Base-by-base conservation (phyloP, 495 filamentous ascomycete species). In the Trichoderma virens region DNA sequence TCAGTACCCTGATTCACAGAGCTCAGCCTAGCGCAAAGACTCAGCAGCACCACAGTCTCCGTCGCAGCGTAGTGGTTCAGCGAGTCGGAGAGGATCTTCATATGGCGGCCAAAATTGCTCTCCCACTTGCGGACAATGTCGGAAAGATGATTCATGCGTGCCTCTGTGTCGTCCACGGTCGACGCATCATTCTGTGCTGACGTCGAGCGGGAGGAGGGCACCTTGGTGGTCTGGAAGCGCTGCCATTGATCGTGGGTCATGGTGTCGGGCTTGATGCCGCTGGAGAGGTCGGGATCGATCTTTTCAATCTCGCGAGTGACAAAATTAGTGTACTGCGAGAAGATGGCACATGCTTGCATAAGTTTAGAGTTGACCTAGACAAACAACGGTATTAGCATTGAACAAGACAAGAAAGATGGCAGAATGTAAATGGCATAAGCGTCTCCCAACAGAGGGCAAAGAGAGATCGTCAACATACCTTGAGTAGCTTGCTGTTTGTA, bases 61-160 rank as follows among this genome's bases (percentile, higher is more conserved):
- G 94, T 98, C 0, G 93, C 93, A 1, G 94, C 94, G 68, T 96
- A 96, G 73, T 98, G 96, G 67, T 98, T 97, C 69, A 98, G 76
- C 59, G 90, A 91, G 74, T 97, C 93, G 60, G 97, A 81, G 66
- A 98, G 73, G 67, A 98, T 94, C 75, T 92, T 90, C 68, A 98
- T 75, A 75, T 97, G 93, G 41, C 90, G 80, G 63, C 86, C 88
- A 73, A 98, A 98, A 73, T 96, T 93, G 67, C 87, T 85, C 72
- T 98, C 94, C 76, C 94, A 97, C 75, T 91, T 88, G 65, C 84
- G 81, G 60, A 98, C 82, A 45, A 90, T 88, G 45, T 96, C 92
- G 54, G 89, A 86, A 35, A 98, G 83, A 69, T 93, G 93, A 43
- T 81, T 84, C 28, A 96, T 78, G 30, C 90, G 85, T 0, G 76